Evolutionary conservation across 257 asterid species (phyloP), one percentile per base, ranked within the genome.

Genomic region (Coffea eugenioides): DNA sequence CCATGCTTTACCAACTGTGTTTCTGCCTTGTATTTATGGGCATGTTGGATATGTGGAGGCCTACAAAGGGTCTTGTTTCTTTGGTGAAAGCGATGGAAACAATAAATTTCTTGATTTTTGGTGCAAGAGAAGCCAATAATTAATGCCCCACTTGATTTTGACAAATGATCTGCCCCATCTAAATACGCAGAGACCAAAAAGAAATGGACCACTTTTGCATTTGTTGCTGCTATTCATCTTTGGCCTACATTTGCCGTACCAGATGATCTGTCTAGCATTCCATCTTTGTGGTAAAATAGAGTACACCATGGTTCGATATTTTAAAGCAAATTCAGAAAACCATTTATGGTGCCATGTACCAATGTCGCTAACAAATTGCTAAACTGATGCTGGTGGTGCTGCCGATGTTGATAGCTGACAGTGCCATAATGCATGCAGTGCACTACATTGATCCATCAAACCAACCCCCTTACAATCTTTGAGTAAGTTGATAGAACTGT

Each of bases 81-180:
- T 41, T 13, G 71, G 0, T 61, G 59, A 75, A 59, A 39, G 79
- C n/a, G 79, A 41, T 75, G 79, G 72, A 62, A 76, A 62, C 62
- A 61, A 43, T 20, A 43, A 61, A 61, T 15, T 23, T 34, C 46
- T 45, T 66, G 80, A 48, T 31, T 62, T 64, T 66, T 48, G 34
- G 74, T 48, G 66, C 52, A 65, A 66, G 14, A 9, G 61, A 48
- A 66, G 48, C 74, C 52, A 48, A 48, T 31, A 8, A 27, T 48
- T 41, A 39, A 21, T 69, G 15, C 57, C 76, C 81, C 76, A 69
- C 81, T 69, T 54, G 76, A 69, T n/a, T 69, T 78, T 78, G 76
- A 78, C 76, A 69, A 52, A n/a, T 78, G 75, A 69, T 20, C 75
- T 76, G 71, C 46, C 59, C 46, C 59, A 25, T 76, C 71, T 62